Evolutionary conservation across 129 eudicot species (phyloP).

Genomic region (Mikania micrantha): DNA sequence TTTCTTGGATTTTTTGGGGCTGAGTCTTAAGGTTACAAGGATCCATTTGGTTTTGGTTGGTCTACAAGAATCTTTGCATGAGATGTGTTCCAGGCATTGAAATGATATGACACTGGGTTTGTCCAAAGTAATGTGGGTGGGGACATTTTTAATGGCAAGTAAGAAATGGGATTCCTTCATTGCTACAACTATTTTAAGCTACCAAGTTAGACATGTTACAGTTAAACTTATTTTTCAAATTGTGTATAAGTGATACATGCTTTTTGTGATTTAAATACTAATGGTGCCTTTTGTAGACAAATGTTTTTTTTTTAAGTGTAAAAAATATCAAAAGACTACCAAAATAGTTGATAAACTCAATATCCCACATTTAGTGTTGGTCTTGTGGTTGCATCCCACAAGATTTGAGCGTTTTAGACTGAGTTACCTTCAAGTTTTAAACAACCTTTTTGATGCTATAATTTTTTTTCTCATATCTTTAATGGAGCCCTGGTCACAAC

Average conservation of each 20-base stretch:
- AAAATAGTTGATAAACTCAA: neutral
- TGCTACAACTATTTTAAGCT: constrained; percentile 11
- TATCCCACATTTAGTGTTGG: constrained; percentile 1
- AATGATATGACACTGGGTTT: constrained; percentile 2
- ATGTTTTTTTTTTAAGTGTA: neutral
- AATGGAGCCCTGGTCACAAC: neutral
- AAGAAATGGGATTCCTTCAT: neutral
- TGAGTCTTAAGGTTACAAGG: constrained; percentile 23
- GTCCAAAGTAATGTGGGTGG: constrained; percentile 14
- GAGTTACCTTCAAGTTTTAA: constrained; percentile 8
- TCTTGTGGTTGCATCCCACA: constrained; percentile 4
- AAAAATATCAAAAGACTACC: neutral
- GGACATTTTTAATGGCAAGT: constrained; percentile 9
- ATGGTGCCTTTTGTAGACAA: neutral
- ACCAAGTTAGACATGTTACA: neutral
- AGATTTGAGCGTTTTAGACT: neutral
- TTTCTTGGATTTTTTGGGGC: neutral
- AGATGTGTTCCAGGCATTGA: constrained; percentile 17
- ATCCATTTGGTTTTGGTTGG: constrained; percentile 25
- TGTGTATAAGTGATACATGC: neutral
- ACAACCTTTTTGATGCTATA: neutral
- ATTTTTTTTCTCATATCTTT: neutral
- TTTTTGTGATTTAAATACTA: neutral
- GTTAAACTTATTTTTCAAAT: neutral
- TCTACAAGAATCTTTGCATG: constrained; percentile 56